These are phyloP conservation scores for Hypericum perforatum DNA, from an alignment of 345 rosid genomes.

Conservation along the genomic window DNA sequence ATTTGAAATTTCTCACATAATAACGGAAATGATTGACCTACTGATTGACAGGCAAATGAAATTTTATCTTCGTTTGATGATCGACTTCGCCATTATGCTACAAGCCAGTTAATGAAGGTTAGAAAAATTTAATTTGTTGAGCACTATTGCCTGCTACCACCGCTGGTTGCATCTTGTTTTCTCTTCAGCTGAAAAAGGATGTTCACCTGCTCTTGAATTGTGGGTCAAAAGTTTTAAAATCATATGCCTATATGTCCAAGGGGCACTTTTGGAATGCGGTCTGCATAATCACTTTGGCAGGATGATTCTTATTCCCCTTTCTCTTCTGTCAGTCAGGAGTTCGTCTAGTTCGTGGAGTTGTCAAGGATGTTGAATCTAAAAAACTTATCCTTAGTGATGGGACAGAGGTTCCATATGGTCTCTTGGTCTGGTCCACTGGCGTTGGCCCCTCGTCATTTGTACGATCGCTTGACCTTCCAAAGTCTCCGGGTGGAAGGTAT, in stretches of 20 bases:
- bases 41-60: constrained; percentile 58
- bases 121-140: constrained; percentile 5
- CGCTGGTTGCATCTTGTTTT: background rate
- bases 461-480: constrained; percentile 60
- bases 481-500: constrained; percentile 90
- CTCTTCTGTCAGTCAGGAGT: constrained; percentile 67
- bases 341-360: constrained; percentile 72
- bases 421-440: constrained; percentile 92
- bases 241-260: too few species aligned
- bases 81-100: constrained; percentile 84
- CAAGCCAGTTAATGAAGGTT: constrained; percentile 83
- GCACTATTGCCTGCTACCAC: background rate
- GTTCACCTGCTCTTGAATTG: background rate
- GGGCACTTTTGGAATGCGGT: background rate
- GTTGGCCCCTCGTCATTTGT: constrained; percentile 82
- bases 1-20: too few species aligned
- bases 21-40: too few species aligned
- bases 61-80: constrained; percentile 91
- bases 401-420: constrained; percentile 79
- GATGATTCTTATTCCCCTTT: constrained; percentile 3
- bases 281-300: background rate
- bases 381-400: constrained; percentile 70
- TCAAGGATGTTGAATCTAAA: constrained; percentile 75
- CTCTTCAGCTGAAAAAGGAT: background rate
- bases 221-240: too few species aligned